phyloP scores from a whole-genome alignment of 352 stramenopile genomes.

The Phytophthora multivora region DNA sequence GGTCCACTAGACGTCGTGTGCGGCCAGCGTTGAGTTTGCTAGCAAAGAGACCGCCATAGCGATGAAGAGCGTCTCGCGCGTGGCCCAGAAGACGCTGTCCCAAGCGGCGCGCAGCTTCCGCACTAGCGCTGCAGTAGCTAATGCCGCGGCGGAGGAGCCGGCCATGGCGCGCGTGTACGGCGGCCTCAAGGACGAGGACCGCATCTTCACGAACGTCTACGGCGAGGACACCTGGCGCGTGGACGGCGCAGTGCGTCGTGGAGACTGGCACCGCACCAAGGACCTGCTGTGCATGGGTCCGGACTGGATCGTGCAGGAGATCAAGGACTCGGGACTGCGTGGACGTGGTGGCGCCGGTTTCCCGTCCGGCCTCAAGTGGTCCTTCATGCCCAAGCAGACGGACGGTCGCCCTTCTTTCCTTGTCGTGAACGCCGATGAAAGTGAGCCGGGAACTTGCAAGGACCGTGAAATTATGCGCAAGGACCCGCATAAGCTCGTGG shows the following conservation, averaged over 20 bases:
- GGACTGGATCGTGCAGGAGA: constrained; percentile 99
- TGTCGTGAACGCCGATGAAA: constrained; percentile 99
- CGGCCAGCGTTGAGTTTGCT: constrained; percentile 26
- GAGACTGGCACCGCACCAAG: constrained; percentile 97
- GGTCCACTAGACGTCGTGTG: constrained; percentile 26
- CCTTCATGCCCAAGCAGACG: constrained; percentile 99
- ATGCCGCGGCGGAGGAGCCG: constrained; percentile 46
- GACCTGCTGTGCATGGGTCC: constrained; percentile 98
- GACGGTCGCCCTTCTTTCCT: constrained; percentile 99
- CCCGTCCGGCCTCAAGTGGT: constrained; percentile 99
- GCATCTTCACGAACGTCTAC: constrained; percentile 99
- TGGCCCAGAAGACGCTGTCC: constrained; percentile 36
- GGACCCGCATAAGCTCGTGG: constrained; percentile 99
- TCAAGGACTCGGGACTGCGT: constrained; percentile 98
- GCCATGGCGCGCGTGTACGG: constrained; percentile 91
- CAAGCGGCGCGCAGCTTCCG: constrained; percentile 45
- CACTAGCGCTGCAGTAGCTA: constrained; percentile 43
- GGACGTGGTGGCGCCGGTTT: constrained; percentile 98
- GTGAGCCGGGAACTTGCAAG: constrained; percentile 99
- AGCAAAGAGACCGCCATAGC: constrained; percentile 10
- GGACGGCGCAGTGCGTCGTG: constrained; percentile 90
- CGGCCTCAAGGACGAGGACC: constrained; percentile 97
- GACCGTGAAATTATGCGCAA: constrained; percentile 99
- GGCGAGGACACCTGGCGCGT: constrained; percentile 94
- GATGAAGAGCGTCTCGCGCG: constrained; percentile 46